Evolutionary conservation across 1,139 yeast genomes (phyloP).

Genomic region (Hanseniaspora uvarum): DNA sequence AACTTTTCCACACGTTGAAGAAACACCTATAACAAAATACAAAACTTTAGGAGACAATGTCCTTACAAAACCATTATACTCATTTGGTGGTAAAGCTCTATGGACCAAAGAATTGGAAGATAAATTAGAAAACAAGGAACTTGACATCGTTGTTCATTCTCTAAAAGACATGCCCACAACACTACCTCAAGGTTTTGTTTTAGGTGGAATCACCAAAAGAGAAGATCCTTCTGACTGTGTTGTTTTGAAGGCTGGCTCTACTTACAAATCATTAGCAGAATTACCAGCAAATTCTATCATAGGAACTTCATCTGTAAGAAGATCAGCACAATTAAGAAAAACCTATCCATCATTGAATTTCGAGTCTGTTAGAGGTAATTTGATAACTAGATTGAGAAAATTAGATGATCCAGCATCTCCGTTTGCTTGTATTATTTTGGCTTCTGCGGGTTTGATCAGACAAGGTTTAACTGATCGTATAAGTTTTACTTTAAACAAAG

Average conservation of each 20-base stretch:
- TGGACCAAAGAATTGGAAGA: conserved; percentile 96
- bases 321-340: conserved; percentile 69
- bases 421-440: conserved; percentile 70
- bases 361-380: conserved; percentile 80
- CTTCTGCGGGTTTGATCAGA: conserved; percentile 83
- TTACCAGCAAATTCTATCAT: conserved; percentile 79
- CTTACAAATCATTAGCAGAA: conserved; percentile 54
- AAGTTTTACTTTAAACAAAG: conserved; percentile 55
- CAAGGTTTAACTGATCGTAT: conserved; percentile 63
- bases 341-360: conserved; percentile 47
- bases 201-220: conserved; percentile 78
- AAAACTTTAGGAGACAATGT: conserved; percentile 85
- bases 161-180: conserved; percentile 91
- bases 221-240: conserved; percentile 91
- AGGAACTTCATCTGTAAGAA: conserved; percentile 87
- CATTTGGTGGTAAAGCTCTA: conserved; percentile 89
- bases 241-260: conserved; percentile 61
- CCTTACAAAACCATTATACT: conserved; percentile 72
- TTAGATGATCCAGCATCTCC: conserved; percentile 60
- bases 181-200: conserved; percentile 77
- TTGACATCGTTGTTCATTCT: conserved; percentile 88
- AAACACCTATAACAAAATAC: conserved; percentile 66
- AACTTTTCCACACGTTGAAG: conserved; percentile 47
- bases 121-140: conserved; percentile 53
- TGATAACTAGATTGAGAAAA: conserved; percentile 71